These are phyloP conservation scores for Xylaria cubensis DNA, from an alignment of 495 filamentous ascomycete genomes.

Conservation along the genomic window DNA sequence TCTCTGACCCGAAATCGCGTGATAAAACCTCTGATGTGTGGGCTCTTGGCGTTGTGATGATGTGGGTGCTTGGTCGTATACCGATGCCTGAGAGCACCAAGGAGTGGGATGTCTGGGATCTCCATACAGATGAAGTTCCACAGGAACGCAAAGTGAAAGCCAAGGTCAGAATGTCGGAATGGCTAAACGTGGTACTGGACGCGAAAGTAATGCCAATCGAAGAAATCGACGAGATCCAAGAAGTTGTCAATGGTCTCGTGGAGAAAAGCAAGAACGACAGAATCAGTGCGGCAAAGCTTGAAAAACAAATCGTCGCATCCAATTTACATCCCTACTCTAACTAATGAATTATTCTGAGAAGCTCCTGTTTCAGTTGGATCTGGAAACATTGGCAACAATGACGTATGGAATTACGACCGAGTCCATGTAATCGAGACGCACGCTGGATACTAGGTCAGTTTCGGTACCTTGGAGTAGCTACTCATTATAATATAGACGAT, in stretches of 20 bases:
- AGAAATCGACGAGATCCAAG: not conserved
- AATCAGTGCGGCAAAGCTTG: not conserved
- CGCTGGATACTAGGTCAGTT: not conserved
- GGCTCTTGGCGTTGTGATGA: conserved; percentile 23
- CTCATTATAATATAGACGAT: not conserved
- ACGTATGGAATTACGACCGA: not conserved
- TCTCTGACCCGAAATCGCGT: not conserved
- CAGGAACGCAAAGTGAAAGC: not conserved
- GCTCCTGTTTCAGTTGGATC: not conserved
- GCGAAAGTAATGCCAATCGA: not conserved
- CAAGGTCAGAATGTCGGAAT: not conserved
- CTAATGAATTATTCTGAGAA: not conserved
- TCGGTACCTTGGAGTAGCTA: not conserved
- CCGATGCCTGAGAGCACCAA: not conserved
- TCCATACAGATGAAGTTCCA: not conserved
- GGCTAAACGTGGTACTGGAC: not conserved
- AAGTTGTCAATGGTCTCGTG: not conserved
- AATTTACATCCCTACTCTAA: not conserved
- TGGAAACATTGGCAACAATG: not conserved
- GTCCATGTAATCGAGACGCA: not conserved
- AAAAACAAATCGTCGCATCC: not conserved
- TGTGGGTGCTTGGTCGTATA: conserved; percentile 14
- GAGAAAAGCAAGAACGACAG: not conserved
- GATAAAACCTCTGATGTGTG: not conserved
- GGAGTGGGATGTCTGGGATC: not conserved